phyloP scores from a whole-genome alignment of 306 rosid species.

The Senna tora region DNA sequence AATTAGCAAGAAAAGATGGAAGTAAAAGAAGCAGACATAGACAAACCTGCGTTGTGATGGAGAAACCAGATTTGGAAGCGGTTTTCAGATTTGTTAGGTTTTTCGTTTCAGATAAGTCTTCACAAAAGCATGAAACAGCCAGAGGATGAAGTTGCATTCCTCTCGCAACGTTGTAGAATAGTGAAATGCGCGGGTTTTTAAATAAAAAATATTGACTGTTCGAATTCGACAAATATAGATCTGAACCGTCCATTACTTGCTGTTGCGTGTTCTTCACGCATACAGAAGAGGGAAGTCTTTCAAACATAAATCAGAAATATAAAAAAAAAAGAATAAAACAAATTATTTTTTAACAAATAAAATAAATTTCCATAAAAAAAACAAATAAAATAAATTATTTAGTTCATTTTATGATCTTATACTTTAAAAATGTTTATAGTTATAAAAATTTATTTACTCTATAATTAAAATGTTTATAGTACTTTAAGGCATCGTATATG shows the following conservation, averaged over 20 bases:
- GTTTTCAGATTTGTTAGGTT: conserved; percentile 27
- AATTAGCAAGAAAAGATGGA: background rate
- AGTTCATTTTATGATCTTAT: too few species aligned
- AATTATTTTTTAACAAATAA: too few species aligned
- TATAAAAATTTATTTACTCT: too few species aligned
- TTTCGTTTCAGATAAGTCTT: background rate
- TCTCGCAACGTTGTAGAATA: conserved; percentile 23
- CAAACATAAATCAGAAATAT: conserved; percentile 10
- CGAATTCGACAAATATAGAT: conserved; percentile 5
- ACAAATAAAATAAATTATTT: too few species aligned
- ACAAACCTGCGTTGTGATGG: background rate
- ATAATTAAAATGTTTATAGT: too few species aligned
- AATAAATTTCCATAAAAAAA: too few species aligned
- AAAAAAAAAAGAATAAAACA: too few species aligned
- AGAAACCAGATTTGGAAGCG: conserved; percentile 18
- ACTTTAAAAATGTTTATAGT: too few species aligned
- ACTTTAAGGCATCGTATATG: too few species aligned
- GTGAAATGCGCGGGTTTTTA: conserved; percentile 40
- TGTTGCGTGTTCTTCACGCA: background rate
- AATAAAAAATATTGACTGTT: conserved; percentile 33
- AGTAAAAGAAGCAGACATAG: background rate
- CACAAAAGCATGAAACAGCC: background rate
- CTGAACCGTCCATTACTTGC: conserved; percentile 20
- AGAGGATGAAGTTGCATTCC: conserved; percentile 14
- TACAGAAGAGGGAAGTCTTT: background rate